Evolutionary conservation across 2,329 filamentous ascomycete genomes (phyloP), one percentile per base, ranked within the genome.

Genomic region (Cryphonectria radicalis): DNA sequence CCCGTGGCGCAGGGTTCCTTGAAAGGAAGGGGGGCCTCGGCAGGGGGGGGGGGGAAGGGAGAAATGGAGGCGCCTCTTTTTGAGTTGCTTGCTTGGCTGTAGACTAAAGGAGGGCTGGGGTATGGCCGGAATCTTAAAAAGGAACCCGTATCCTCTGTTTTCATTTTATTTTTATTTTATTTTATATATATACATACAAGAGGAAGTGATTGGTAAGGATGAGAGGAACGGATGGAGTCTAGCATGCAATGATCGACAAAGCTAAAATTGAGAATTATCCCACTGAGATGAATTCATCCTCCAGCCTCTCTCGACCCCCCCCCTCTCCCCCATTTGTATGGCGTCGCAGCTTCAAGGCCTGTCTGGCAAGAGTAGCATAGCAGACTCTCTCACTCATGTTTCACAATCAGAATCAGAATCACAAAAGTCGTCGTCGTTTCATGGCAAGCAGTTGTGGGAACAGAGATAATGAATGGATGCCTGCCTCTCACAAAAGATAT

Each of bases 141-240:
- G 40, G 25, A 64, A 46, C 13, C 62, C 62, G 40, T 14, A 28
- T 64, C 37, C 62, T 64, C 62, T 64, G 32, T 19, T 37, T 13
- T 37, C 7, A 40, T 32, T n/a, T 35, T 35, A 40, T 32, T n/a
- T 35, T 35, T 50, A 6, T 50, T 50, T 6, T 22, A 11, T 50
- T n/a, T 8, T 50, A 28, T 50, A n/a, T 50, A 50, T 50, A 50
- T n/a, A 50, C 10, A 50, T n/a, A 50, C n/a, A n/a, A 22, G 46
- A 66, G 25, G n/a, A 32, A 32, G 28, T 32, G 65, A 32, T 50
- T 63, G 60, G 63, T 14, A 53, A 53, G 50, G 70, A 55, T 32
- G 55, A 50, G 55, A 50, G 66, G 50, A 68, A 68, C 37, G 67
- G 55, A 68, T 55, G 70, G 67, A 63, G 70, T 69, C 63, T 72